These are phyloP conservation scores for Pyricularia pennisetigena DNA, from an alignment of 2,329 filamentous ascomycete genomes.

Conservation along the genomic window DNA sequence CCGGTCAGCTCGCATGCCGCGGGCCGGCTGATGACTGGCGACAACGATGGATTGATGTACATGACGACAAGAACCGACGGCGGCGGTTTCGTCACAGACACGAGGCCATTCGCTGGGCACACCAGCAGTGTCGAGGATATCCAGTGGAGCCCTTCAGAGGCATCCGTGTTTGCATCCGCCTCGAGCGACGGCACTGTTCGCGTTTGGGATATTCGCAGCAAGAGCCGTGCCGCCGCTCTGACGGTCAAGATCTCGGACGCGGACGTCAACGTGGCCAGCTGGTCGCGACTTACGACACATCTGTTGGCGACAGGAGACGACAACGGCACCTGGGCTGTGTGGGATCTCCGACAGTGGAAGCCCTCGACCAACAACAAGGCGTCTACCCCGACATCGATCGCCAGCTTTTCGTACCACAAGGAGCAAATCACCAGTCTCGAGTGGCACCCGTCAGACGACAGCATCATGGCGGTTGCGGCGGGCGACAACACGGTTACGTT, in stretches of 20 bases:
- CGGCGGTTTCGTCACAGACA: conserved; percentile 83
- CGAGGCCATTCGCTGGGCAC: conserved; percentile 74
- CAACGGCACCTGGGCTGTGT: conserved; percentile 88
- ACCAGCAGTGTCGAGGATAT: conserved; percentile 82
- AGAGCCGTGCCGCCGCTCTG: conserved; percentile 79
- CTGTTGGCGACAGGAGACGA: conserved; percentile 88
- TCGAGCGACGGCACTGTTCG: conserved; percentile 91
- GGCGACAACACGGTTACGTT: conserved; percentile 91
- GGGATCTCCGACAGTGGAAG: conserved; percentile 96
- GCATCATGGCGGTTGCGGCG: conserved; percentile 83
- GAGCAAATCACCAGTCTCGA: conserved; percentile 93
- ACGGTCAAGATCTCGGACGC: conserved; percentile 73
- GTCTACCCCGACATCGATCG: conserved; percentile 47
- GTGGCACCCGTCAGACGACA: conserved; percentile 97
- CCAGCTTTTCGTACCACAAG: conserved; percentile 89
- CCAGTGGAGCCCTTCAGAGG: conserved; percentile 92
- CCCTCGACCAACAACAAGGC: conserved; percentile 47
- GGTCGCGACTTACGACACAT: conserved; percentile 82
- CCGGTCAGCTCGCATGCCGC: conserved; percentile 53
- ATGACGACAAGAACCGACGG: conserved; percentile 77
- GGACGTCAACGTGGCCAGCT: conserved; percentile 95
- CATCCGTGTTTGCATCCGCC: conserved; percentile 87
- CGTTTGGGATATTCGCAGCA: conserved; percentile 90
- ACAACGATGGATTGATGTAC: conserved; percentile 85
- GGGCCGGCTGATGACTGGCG: conserved; percentile 84